phyloP scores from a whole-genome alignment of 83 land plant species.

The Diphasiastrum complanatum region DNA sequence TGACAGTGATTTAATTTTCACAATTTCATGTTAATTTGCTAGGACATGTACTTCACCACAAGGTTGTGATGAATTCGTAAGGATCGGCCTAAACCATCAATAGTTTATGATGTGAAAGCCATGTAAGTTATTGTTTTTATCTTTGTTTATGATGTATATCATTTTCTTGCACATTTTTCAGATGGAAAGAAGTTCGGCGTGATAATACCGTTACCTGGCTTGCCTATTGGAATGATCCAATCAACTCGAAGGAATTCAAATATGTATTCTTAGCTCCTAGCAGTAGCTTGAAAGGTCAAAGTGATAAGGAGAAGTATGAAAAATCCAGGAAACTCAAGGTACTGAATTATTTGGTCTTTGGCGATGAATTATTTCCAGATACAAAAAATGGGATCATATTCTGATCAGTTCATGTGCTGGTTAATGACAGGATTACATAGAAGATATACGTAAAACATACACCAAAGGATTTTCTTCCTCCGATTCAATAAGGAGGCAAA shows the following conservation, averaged over 20 bases:
- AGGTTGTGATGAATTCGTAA: too few relatives aligned
- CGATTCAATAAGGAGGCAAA: not conserved
- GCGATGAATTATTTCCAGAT: too few relatives aligned
- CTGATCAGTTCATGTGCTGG: too few relatives aligned
- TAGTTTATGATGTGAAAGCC: too few relatives aligned
- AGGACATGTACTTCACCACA: too few relatives aligned
- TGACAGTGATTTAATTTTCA: too few relatives aligned
- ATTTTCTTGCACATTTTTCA: constrained; percentile 23
- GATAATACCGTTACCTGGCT: constrained; percentile 98
- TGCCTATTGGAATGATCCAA: constrained; percentile 98
- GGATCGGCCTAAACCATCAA: too few relatives aligned
- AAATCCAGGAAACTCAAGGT: constrained; percentile 89
- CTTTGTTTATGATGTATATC: not conserved
- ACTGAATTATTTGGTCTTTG: too few relatives aligned
- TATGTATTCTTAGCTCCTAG: constrained; percentile 94
- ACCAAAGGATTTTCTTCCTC: constrained; percentile 1
- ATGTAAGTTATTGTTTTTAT: not conserved
- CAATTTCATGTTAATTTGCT: too few relatives aligned
- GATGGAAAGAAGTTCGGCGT: constrained; percentile 91
- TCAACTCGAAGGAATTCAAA: constrained; percentile 81
- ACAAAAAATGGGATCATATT: too few relatives aligned
- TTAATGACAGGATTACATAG: not conserved
- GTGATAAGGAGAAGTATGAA: constrained; percentile 98
- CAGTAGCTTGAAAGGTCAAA: constrained; percentile 92
- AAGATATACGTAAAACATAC: constrained; percentile 5